These are phyloP conservation scores for Cytospora mali DNA, from an alignment of 2,329 filamentous ascomycete genomes.

Conservation along the genomic window DNA sequence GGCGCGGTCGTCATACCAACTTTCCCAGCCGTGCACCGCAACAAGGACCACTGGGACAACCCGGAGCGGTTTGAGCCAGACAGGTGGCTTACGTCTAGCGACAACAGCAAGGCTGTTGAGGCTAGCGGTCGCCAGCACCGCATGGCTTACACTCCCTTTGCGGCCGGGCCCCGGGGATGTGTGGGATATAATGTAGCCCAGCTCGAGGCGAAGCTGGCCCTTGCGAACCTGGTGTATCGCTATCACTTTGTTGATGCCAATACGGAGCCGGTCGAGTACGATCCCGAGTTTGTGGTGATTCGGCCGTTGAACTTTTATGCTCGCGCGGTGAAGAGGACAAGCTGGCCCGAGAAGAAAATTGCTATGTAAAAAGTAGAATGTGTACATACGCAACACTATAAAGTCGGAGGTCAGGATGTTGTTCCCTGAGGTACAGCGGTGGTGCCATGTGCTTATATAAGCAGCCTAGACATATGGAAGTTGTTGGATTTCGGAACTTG, in stretches of 20 bases:
- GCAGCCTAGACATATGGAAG: too few species aligned
- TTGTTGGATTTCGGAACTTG: too few species aligned
- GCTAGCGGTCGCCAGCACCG: too few species aligned
- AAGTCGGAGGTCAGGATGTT: too few species aligned
- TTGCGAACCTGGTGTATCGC: slow-evolving; percentile 1
- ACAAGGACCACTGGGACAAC: slow-evolving; percentile 11
- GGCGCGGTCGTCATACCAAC: background rate
- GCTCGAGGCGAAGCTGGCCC: background rate
- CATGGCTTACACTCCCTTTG: slow-evolving; percentile 3
- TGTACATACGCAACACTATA: too few species aligned
- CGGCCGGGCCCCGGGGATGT: background rate
- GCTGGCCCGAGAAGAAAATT: slow-evolving; percentile 1
- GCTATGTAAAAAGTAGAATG: too few species aligned
- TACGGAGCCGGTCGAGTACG: background rate
- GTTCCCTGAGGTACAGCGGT: too few species aligned
- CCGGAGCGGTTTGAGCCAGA: slow-evolving; percentile 6
- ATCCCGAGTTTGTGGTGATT: slow-evolving; percentile 9
- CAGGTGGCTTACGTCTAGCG: background rate
- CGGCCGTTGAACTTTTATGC: slow-evolving; percentile 1
- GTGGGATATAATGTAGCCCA: slow-evolving; percentile 1
- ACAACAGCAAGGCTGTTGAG: too few species aligned
- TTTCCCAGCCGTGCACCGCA: background rate
- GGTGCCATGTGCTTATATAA: too few species aligned
- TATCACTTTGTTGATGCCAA: background rate
- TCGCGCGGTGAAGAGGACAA: background rate